Base-by-base conservation (phyloP, 169 alveolate genomes). In the Cryptosporidium sp. region DNA sequence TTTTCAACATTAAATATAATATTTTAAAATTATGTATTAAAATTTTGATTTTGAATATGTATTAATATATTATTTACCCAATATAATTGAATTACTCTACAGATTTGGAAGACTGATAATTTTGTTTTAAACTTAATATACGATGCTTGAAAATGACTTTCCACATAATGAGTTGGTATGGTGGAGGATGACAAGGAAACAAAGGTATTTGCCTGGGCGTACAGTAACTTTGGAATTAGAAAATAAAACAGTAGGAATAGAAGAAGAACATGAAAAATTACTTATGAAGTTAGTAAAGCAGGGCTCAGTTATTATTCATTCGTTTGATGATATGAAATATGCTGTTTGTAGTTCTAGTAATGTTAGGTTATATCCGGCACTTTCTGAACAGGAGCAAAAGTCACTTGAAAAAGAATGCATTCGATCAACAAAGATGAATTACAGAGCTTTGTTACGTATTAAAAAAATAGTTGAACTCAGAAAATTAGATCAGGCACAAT, bases 161-260 rank as follows among this genome's bases (percentile, higher is more conserved):
- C 89, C 80, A 44, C 89, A 80, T 51, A 80, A 80, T 14, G 89
- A 80, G 39, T 51, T 80, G 12, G 89, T 80, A 2, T 80, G 89
- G 89, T 80, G 89, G 89, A 80, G 89, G 48, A 80, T 80, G 89
- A 80, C 89, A 39, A 80, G 26, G 42, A 80, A 80, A 45, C 89
- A 80, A 80, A 60, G 67, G 26, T 80, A 80, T 23, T 48, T 80
- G 26, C 89, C 89, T 61, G 89, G 89, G n/a, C 72, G 89, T 44
- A 69, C 62, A 1, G 80, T 80, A 35, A 44, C 29, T 14, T 80
- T 80, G 75, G 75, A 80, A 23, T 23, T 61, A 23, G 89, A 80
- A 80, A 53, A 61, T n/a, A 56, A 80, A 48, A 80, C 89, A 2
- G 75, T 80, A 26, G 89, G 89, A 21, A 62, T 80, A 29, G 89